Conservation (phyloP, 768 basidiomycete species). For the Tricholoma saponaceum region DNA sequence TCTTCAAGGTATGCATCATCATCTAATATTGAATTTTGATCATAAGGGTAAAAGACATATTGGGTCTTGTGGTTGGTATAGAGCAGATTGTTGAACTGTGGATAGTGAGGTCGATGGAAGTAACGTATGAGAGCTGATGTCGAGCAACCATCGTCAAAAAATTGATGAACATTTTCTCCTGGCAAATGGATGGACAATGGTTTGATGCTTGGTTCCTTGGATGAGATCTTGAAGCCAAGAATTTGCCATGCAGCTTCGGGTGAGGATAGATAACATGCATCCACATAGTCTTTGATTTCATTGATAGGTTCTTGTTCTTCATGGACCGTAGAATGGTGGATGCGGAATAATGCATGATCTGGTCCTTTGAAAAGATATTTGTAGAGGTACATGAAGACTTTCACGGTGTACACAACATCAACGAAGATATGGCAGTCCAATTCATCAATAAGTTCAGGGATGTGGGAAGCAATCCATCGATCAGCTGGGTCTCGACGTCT, state of each 20-base stretch:
- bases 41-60: not conserved
- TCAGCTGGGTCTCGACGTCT: not conserved
- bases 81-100: not conserved
- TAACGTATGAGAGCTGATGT: not conserved
- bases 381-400: conserved; percentile 7
- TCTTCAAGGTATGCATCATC: not conserved
- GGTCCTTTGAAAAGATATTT: conserved; percentile 11
- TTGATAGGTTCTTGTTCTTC: not conserved
- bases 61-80: not conserved
- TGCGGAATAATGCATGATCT: not conserved
- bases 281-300: conserved; percentile 6
- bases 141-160: not conserved
- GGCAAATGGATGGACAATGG: conserved; percentile 3
- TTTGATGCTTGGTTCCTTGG: conserved; percentile 1
- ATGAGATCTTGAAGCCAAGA: conserved; percentile 5
- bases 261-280: conserved; percentile 4
- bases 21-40: not conserved
- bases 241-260: conserved; percentile 8
- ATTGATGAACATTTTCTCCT: not conserved
- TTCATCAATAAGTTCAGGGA: not conserved
- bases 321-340: not conserved
- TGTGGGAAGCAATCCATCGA: not conserved
- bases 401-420: not conserved
- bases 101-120: not conserved
- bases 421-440: conserved; percentile 4